Evolutionary conservation across 768 basidiomycete species (phyloP).

Genomic region (Phylloporus scabripes): DNA sequence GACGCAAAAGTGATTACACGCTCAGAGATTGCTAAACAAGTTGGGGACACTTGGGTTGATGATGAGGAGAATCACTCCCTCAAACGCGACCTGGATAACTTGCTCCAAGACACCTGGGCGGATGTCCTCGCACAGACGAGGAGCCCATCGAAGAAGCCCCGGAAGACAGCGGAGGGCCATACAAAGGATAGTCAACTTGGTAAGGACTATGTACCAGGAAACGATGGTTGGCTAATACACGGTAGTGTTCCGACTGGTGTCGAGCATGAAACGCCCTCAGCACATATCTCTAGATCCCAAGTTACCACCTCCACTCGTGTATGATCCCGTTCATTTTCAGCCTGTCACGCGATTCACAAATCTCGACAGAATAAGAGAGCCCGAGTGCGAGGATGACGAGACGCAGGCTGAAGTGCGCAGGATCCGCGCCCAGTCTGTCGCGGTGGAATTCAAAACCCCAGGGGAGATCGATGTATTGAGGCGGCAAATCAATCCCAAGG

Average conservation of each 20-base stretch:
- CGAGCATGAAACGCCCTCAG: constrained; percentile 28
- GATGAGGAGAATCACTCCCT: constrained; percentile 10
- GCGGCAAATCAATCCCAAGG: constrained; percentile 19
- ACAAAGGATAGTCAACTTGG: neutral
- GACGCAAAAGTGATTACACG: constrained; percentile 34
- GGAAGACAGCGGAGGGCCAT: constrained; percentile 2
- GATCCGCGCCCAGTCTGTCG: constrained; percentile 34
- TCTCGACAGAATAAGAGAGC: constrained; percentile 39
- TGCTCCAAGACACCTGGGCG: constrained; percentile 22
- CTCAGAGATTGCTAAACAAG: constrained; percentile 21
- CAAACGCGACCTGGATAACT: constrained; percentile 18
- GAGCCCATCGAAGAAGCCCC: neutral
- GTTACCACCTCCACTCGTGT: constrained; percentile 36
- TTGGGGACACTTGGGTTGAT: neutral
- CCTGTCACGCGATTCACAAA: neutral
- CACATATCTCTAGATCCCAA: constrained; percentile 40
- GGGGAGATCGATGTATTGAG: constrained; percentile 7
- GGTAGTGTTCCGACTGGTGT: constrained; percentile 48
- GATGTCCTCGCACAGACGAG: constrained; percentile 4
- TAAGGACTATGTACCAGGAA: neutral
- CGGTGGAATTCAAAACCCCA: constrained; percentile 33
- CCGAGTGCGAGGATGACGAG: constrained; percentile 45
- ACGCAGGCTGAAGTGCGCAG: constrained; percentile 39
- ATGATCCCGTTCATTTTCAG: constrained; percentile 7
- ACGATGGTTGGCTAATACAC: neutral